These are phyloP conservation scores for Naumovozyma castellii DNA, from an alignment of 805 yeast genomes.

Conservation along the genomic window DNA sequence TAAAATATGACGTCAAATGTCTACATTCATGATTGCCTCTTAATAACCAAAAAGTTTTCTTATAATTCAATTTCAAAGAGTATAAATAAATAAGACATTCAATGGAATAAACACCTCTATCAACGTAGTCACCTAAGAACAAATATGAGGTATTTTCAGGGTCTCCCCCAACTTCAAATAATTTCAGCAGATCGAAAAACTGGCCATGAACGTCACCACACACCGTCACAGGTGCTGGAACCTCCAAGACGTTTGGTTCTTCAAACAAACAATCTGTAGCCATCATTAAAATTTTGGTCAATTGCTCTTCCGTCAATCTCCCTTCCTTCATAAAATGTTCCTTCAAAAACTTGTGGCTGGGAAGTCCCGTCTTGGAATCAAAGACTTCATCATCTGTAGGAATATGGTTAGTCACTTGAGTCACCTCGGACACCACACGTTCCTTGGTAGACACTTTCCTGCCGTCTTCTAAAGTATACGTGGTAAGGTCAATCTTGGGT, in stretches of 20 bases:
- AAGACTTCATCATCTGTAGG: conserved; percentile 64
- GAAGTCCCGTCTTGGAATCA: conserved; percentile 42
- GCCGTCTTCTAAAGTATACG: conserved; percentile 40
- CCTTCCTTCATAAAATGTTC: conserved; percentile 72
- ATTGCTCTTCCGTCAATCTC: conserved; percentile 58
- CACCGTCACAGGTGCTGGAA: conserved; percentile 83
- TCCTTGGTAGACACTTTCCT: conserved; percentile 35
- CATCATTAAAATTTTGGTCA: conserved; percentile 46
- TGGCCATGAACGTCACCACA: conserved; percentile 94
- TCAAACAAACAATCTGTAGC: conserved; percentile 50
- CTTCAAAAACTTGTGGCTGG: conserved; percentile 56
- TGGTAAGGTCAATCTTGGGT: conserved; percentile 27
- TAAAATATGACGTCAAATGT: conserved; percentile 82
- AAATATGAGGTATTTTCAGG: conserved; percentile 60
- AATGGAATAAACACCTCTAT: conserved; percentile 76
- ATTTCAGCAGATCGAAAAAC: conserved; percentile 72
- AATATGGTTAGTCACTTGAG: conserved; percentile 49
- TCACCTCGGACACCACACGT: conserved; percentile 30
- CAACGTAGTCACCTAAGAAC: conserved; percentile 86
- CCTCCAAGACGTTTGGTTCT: conserved; percentile 68
- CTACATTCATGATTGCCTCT: conserved; percentile 89
- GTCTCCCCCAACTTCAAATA: conserved; percentile 83
- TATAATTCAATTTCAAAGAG: conserved; percentile 64
- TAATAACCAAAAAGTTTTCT: conserved; percentile 60
- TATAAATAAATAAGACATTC: conserved; percentile 66